Percentiles rank a stretch among this genome's conserved stretches.
Evolutionary conservation across 352 stramenopile genomes (phyloP).

Genomic region (Phytophthora fragariaefolia): DNA sequence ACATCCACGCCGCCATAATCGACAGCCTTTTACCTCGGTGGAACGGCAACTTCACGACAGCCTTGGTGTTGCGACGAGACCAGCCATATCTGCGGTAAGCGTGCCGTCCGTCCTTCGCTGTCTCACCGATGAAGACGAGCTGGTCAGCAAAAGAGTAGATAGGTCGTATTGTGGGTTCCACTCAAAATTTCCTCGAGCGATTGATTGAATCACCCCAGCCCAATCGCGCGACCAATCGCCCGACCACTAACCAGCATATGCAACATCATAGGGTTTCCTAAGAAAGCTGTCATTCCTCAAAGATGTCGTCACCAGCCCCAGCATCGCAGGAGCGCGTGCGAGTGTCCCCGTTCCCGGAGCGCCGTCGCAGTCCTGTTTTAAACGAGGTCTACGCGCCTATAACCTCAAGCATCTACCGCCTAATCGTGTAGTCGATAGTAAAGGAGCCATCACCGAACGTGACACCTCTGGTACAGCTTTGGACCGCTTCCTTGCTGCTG

Average conservation of each 20-base stretch:
- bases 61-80: conserved; percentile 6
- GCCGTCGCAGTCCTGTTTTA: neutral
- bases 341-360: neutral
- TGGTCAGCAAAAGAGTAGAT: conserved; percentile 14
- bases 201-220: no score
- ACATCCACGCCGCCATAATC: conserved; percentile 11
- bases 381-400: neutral
- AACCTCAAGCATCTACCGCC: neutral
- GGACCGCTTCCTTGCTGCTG: neutral
- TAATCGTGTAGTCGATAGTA: neutral
- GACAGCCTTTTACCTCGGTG: conserved; percentile 9
- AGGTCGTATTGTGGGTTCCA: no score
- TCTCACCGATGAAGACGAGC: conserved; percentile 11
- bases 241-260: no score
- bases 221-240: no score
- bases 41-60: conserved; percentile 1
- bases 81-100: conserved; percentile 6
- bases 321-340: neutral
- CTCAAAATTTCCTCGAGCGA: no score
- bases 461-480: neutral
- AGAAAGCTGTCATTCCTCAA: neutral
- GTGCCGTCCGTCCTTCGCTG: conserved; percentile 8
- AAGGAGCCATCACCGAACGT: neutral
- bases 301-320: neutral
- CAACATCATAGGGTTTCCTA: neutral